phyloP scores from a whole-genome alignment of 2,329 filamentous ascomycete species.

The Claviceps sp. region DNA sequence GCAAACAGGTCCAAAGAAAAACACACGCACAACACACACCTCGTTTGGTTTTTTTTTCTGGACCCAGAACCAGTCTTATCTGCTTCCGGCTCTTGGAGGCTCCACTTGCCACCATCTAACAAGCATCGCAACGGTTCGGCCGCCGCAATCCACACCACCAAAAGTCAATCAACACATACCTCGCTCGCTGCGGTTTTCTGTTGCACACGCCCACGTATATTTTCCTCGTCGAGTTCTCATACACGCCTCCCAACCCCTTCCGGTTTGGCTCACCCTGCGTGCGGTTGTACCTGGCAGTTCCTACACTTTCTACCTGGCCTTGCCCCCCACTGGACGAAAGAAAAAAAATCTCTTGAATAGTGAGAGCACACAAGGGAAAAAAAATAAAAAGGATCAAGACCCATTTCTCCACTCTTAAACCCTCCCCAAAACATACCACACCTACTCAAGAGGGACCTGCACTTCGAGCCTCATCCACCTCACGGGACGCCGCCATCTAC shows the following conservation, averaged over 20 bases:
- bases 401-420: slow-evolving; percentile 32
- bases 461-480: slow-evolving; percentile 27
- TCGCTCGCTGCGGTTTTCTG: not conserved
- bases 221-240: slow-evolving; percentile 2
- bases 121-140: slow-evolving; percentile 11
- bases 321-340: slow-evolving; percentile 9
- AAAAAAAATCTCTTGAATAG: slow-evolving; percentile 16
- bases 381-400: slow-evolving; percentile 29
- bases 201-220: slow-evolving; percentile 4
- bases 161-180: slow-evolving; percentile 5
- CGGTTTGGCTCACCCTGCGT: slow-evolving; percentile 11
- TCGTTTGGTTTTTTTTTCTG: slow-evolving; percentile 10
- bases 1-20: slow-evolving; percentile 7
- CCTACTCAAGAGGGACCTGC: slow-evolving; percentile 24
- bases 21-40: slow-evolving; percentile 8
- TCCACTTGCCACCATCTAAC: slow-evolving; percentile 13
- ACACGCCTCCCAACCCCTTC: slow-evolving; percentile 15
- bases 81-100: slow-evolving; percentile 14
- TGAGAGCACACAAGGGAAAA: slow-evolving; percentile 7
- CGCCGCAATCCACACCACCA: slow-evolving; percentile 9
- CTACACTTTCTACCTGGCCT: not conserved
- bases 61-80: slow-evolving; percentile 12
- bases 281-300: slow-evolving; percentile 12
- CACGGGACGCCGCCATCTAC: slow-evolving; percentile 17
- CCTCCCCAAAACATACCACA: slow-evolving; percentile 30